Evolutionary conservation across 495 filamentous ascomycete species (phyloP).

Genomic region (Zalerion maritima): DNA sequence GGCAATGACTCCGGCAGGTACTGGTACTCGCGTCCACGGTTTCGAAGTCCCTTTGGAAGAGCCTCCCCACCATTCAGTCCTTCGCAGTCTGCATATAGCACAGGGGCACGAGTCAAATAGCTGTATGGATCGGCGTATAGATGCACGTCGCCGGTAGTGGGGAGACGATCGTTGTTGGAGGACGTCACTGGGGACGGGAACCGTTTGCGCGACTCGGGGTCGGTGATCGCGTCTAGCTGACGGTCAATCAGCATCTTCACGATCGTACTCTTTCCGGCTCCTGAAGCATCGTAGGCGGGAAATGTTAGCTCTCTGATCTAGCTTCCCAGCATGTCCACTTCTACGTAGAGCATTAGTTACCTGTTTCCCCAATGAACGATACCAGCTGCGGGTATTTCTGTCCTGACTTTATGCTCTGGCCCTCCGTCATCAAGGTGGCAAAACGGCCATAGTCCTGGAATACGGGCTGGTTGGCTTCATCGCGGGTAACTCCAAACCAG

Average conservation of each 20-base stretch:
- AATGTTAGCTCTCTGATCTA: not conserved
- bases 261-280: constrained; percentile 44
- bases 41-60: constrained; percentile 24
- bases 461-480: constrained; percentile 15
- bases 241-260: constrained; percentile 37
- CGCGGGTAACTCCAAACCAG: constrained; percentile 32
- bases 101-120: constrained; percentile 22
- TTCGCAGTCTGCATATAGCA: constrained; percentile 46
- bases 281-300: too few relatives aligned
- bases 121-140: constrained; percentile 45
- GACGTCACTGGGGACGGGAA: constrained; percentile 22
- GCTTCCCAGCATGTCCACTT: not conserved
- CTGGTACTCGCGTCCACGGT: constrained; percentile 9
- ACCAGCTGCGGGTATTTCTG: constrained; percentile 29
- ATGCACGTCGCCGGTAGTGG: constrained; percentile 50
- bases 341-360: constrained; percentile 8
- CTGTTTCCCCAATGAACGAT: constrained; percentile 36
- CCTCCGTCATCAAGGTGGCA: constrained; percentile 25
- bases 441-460: constrained; percentile 27
- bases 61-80: constrained; percentile 36
- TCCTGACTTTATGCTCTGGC: constrained; percentile 10
- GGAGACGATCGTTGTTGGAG: constrained; percentile 25
- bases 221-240: constrained; percentile 9
- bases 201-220: constrained; percentile 3
- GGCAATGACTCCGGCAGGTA: too few relatives aligned